Percentiles rank a stretch among this genome's conserved stretches.
Evolutionary conservation across 202 grass and related monocot genomes (phyloP).

Genomic region (Schoenoplectus tabernaemontani): DNA sequence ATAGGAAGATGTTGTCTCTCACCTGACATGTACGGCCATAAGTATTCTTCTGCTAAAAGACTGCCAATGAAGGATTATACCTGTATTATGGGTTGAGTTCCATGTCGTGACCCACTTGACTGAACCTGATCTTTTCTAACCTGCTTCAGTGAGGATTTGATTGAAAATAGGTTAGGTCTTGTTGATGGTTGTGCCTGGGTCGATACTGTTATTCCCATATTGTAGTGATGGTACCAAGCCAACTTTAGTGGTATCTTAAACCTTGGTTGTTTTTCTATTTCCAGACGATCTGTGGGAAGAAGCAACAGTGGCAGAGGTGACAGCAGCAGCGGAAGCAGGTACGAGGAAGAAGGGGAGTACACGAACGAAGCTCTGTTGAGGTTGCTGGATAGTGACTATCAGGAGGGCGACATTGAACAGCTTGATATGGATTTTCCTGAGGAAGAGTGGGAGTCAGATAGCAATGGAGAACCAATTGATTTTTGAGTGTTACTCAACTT

Average conservation of each 20-base stretch:
- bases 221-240: background rate
- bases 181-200: background rate
- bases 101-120: background rate
- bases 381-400: conserved; percentile 3
- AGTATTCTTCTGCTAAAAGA: background rate
- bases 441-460: background rate
- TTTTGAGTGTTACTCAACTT: background rate
- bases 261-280: background rate
- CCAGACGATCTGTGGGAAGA: background rate
- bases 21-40: too few species aligned
- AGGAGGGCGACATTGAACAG: conserved; percentile 8
- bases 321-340: background rate
- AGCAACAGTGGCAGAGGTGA: background rate
- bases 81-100: background rate
- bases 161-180: background rate
- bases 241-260: background rate
- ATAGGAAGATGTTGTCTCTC: too few species aligned
- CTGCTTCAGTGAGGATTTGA: background rate
- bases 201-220: background rate
- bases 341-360: background rate
- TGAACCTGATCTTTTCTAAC: background rate
- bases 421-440: conserved; percentile 10
- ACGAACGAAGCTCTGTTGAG: background rate
- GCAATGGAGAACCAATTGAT: background rate
- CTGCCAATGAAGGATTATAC: background rate